A percentile compares a stretch with the other conserved stretches of the same genome.
Evolutionary conservation across 192 early-diverging fungal species (phyloP).

Genomic region (Spizellomyces punctatus): DNA sequence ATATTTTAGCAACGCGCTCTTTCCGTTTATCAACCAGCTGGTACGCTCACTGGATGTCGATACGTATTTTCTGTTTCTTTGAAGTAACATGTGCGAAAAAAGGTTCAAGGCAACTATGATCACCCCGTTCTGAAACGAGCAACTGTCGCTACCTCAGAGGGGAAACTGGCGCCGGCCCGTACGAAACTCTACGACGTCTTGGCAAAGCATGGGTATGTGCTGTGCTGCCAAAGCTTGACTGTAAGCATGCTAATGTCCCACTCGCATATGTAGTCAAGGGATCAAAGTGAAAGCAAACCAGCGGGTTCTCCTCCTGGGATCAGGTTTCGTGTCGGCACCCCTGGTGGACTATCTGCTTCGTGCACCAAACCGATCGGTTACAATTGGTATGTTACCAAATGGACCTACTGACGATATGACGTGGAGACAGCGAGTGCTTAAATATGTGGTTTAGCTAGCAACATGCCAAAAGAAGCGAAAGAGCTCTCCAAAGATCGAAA

Average conservation of each 20-base stretch:
- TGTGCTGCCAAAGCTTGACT: neutral
- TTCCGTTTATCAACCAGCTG: conserved; percentile 80
- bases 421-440: neutral
- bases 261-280: conserved; percentile 7
- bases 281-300: conserved; percentile 38
- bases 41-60: conserved; percentile 43
- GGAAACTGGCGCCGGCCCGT: conserved; percentile 63
- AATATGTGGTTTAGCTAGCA: conserved; percentile 64
- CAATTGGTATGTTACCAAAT: conserved; percentile 57
- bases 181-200: conserved; percentile 49
- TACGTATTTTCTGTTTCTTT: conserved; percentile 7
- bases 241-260: neutral
- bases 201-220: conserved; percentile 29
- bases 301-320: conserved; percentile 78
- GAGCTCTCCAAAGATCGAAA: conserved; percentile 60
- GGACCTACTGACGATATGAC: neutral
- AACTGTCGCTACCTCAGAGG: conserved; percentile 71
- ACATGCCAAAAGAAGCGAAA: conserved; percentile 71
- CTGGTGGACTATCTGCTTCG: conserved; percentile 84
- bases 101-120: conserved; percentile 50
- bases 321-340: conserved; percentile 92
- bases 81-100: conserved; percentile 35
- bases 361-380: conserved; percentile 58
- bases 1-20: conserved; percentile 86
- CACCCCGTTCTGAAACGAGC: conserved; percentile 76